These are phyloP conservation scores for Coniochaeta sp. DNA, from an alignment of 2,329 filamentous ascomycete genomes.

Conservation along the genomic window DNA sequence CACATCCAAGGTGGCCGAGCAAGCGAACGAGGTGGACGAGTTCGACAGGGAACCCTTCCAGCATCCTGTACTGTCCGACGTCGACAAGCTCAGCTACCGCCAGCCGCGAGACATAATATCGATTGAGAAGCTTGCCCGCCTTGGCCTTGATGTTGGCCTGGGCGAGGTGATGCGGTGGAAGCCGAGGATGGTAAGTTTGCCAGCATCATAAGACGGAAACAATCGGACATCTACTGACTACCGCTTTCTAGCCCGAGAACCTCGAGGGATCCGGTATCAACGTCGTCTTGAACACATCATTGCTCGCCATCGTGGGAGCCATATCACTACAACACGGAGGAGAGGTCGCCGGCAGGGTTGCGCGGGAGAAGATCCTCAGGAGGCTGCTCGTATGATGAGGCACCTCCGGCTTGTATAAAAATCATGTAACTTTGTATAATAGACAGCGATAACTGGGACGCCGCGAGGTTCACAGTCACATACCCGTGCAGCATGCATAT, in stretches of 20 bases:
- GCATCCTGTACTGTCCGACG: slow-evolving; percentile 63
- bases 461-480: background rate
- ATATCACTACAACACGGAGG: slow-evolving; percentile 83
- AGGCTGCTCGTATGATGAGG: slow-evolving; percentile 17
- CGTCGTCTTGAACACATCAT: slow-evolving; percentile 65
- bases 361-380: slow-evolving; percentile 68
- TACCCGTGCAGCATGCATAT: background rate
- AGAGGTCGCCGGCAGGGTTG: slow-evolving; percentile 65
- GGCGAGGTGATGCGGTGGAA: slow-evolving; percentile 79
- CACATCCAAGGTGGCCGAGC: slow-evolving; percentile 6
- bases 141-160: slow-evolving; percentile 68
- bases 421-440: background rate
- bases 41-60: slow-evolving; percentile 57
- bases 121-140: slow-evolving; percentile 55
- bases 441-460: background rate
- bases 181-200: slow-evolving; percentile 64
- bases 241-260: slow-evolving; percentile 47
- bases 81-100: slow-evolving; percentile 61
- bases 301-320: slow-evolving; percentile 85
- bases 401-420: background rate
- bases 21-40: slow-evolving; percentile 11
- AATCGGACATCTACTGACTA: background rate
- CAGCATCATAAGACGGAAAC: slow-evolving; percentile 1
- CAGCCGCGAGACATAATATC: slow-evolving; percentile 57
- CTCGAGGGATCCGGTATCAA: slow-evolving; percentile 67